These are phyloP conservation scores for Gonapodya prolifera DNA, from an alignment of 192 early-diverging fungal genomes.

Conservation along the genomic window DNA sequence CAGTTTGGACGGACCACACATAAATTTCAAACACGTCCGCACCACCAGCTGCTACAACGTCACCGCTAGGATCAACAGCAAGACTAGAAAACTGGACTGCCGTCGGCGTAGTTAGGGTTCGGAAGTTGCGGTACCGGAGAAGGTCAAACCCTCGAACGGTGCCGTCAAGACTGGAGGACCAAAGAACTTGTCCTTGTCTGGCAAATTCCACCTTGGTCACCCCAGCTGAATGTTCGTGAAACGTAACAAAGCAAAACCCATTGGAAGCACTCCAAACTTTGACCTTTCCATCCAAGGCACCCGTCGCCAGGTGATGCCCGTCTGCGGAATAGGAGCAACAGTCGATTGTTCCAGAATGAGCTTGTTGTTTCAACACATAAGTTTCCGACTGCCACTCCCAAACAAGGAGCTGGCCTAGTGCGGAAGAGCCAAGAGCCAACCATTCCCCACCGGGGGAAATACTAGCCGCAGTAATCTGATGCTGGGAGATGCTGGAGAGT, in stretches of 20 bases:
- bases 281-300: constrained; percentile 93
- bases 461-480: constrained; percentile 74
- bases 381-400: constrained; percentile 99
- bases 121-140: constrained; percentile 95
- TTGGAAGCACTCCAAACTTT: constrained; percentile 95
- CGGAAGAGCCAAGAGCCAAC: constrained; percentile 88
- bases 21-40: constrained; percentile 93
- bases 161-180: constrained; percentile 91
- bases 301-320: constrained; percentile 87
- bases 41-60: constrained; percentile 89
- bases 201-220: constrained; percentile 81
- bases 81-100: constrained; percentile 89
- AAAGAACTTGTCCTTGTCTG: constrained; percentile 82
- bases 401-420: constrained; percentile 88
- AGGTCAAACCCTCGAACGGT: constrained; percentile 98
- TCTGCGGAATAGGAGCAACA: constrained; percentile 78
- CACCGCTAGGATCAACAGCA: constrained; percentile 91
- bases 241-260: constrained; percentile 98
- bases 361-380: constrained; percentile 98
- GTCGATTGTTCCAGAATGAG: constrained; percentile 91
- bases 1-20: constrained; percentile 98
- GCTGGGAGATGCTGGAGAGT: constrained; percentile 88
- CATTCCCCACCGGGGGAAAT: constrained; percentile 91
- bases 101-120: constrained; percentile 88
- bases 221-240: constrained; percentile 75